Percentiles rank a stretch among this genome's conserved stretches.
These are phyloP conservation scores for Xylaria sp. DNA, from an alignment of 2,329 filamentous ascomycete genomes.

Conservation along the genomic window DNA sequence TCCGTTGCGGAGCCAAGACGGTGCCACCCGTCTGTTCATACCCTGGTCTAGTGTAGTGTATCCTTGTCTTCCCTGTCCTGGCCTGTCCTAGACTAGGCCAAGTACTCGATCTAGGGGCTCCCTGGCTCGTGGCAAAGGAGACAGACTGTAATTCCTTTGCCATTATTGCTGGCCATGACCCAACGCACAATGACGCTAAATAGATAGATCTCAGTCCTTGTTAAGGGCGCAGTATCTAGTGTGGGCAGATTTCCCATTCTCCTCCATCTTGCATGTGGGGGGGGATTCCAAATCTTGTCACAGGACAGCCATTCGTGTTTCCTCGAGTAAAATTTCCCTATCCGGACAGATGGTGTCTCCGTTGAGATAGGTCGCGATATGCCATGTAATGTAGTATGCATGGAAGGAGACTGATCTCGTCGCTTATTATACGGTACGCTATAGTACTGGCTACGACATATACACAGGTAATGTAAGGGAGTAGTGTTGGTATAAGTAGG, in stretches of 20 bases:
- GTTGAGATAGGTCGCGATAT: conserved; percentile 28
- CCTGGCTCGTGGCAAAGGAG: conserved; percentile 13
- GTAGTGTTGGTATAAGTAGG: neutral
- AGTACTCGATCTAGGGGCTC: neutral
- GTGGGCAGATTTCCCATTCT: conserved; percentile 24
- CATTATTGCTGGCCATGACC: neutral
- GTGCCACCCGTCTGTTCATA: conserved; percentile 29
- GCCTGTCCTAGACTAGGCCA: conserved; percentile 10
- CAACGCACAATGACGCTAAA: conserved; percentile 29
- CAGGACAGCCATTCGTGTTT: conserved; percentile 10
- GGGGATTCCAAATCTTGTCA: conserved; percentile 36
- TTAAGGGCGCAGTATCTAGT: neutral
- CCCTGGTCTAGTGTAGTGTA: conserved; percentile 3
- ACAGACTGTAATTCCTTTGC: conserved; percentile 4
- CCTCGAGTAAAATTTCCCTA: conserved; percentile 37
- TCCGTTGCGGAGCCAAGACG: conserved; percentile 32
- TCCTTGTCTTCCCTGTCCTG: conserved; percentile 18
- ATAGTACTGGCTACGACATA: neutral
- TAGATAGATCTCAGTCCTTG: neutral
- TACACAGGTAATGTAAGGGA: neutral
- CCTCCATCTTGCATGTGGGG: conserved; percentile 1
- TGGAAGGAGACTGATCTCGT: conserved; percentile 16
- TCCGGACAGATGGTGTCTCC: conserved; percentile 24
- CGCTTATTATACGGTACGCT: conserved; percentile 3
- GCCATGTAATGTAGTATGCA: conserved; percentile 20